Evolutionary conservation across 1,139 yeast species (phyloP).

Genomic region (Hanseniaspora uvarum): DNA sequence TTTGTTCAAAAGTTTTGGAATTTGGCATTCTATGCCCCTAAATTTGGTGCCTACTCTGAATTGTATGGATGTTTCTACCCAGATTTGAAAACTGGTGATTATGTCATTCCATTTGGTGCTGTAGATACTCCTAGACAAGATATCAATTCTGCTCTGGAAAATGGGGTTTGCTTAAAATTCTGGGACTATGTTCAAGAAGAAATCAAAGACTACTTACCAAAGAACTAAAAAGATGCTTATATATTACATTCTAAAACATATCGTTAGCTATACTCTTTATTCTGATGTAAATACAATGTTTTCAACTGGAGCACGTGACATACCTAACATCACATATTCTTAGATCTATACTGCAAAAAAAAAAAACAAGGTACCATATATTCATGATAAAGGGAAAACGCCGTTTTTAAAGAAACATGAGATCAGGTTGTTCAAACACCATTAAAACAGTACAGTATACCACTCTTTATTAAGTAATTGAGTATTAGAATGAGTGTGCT

Average conservation of each 20-base stretch:
- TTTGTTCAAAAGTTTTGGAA: conserved; percentile 18
- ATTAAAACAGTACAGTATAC: too few species aligned
- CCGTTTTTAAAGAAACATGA: too few species aligned
- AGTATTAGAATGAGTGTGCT: too few species aligned
- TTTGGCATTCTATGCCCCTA: conserved; percentile 26
- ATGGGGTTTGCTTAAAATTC: conserved; percentile 25
- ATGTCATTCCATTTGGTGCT: conserved; percentile 28
- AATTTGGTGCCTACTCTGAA: conserved; percentile 38
- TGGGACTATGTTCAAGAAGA: conserved; percentile 25
- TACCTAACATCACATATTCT: too few species aligned
- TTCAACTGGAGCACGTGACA: too few species aligned
- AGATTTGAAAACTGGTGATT: conserved; percentile 32
- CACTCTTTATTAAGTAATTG: too few species aligned
- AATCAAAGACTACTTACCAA: conserved; percentile 19
- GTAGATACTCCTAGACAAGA: conserved; percentile 28
- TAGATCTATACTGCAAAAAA: too few species aligned
- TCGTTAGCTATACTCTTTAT: not conserved
- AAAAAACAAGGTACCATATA: too few species aligned
- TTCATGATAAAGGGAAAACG: too few species aligned
- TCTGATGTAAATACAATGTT: too few species aligned
- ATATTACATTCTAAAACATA: not conserved
- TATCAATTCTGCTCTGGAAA: conserved; percentile 23
- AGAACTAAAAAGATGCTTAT: not conserved
- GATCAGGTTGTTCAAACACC: too few species aligned
- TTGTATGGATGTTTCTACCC: conserved; percentile 37